These are phyloP conservation scores for Keithomyces neogunnii DNA, from an alignment of 2,329 filamentous ascomycete genomes.

Conservation along the genomic window DNA sequence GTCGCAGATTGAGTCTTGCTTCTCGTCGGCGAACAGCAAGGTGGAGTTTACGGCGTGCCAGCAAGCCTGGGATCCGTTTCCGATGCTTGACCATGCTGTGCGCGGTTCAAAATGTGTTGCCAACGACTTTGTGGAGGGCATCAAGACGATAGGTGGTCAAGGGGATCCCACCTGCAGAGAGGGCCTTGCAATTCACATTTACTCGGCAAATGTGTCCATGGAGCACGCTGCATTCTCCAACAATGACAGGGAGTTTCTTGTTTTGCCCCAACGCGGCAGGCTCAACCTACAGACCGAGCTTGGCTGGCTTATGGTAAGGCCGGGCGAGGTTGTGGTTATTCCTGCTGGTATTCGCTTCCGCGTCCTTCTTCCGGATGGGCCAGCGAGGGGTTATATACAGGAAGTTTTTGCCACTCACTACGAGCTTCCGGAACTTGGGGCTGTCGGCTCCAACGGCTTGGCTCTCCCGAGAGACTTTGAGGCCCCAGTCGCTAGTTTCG, in stretches of 20 bases:
- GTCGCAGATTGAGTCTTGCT: slow-evolving; percentile 28
- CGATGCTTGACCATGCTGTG: slow-evolving; percentile 8
- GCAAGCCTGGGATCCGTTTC: slow-evolving; percentile 40
- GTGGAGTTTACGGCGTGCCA: slow-evolving; percentile 37
- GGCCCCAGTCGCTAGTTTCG: slow-evolving; percentile 50
- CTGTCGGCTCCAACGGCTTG: slow-evolving; percentile 56
- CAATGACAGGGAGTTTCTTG: slow-evolving; percentile 55
- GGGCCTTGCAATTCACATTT: slow-evolving; percentile 39
- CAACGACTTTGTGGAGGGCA: slow-evolving; percentile 35
- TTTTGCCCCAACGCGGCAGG: slow-evolving; percentile 55
- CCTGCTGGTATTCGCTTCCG: slow-evolving; percentile 50
- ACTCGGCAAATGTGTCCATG: slow-evolving; percentile 36
- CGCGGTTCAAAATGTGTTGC: slow-evolving; percentile 6
- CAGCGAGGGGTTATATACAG: slow-evolving; percentile 56
- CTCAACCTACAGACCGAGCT: slow-evolving; percentile 63
- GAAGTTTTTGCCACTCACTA: slow-evolving; percentile 60
- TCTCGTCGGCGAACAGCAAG: slow-evolving; percentile 35
- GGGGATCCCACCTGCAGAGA: slow-evolving; percentile 37
- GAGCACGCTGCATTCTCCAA: slow-evolving; percentile 31
- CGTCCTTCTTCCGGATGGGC: slow-evolving; percentile 34
- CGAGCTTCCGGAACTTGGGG: slow-evolving; percentile 57
- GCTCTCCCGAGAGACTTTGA: slow-evolving; percentile 60
- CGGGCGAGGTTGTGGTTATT: slow-evolving; percentile 60
- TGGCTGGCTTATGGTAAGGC: slow-evolving; percentile 54
- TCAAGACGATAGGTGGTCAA: slow-evolving; percentile 37